Percentiles rank a stretch among this genome's conserved stretches.
Conservation (phyloP, 139 green algal genomes). For the Chlamydomonas sp. region DNA sequence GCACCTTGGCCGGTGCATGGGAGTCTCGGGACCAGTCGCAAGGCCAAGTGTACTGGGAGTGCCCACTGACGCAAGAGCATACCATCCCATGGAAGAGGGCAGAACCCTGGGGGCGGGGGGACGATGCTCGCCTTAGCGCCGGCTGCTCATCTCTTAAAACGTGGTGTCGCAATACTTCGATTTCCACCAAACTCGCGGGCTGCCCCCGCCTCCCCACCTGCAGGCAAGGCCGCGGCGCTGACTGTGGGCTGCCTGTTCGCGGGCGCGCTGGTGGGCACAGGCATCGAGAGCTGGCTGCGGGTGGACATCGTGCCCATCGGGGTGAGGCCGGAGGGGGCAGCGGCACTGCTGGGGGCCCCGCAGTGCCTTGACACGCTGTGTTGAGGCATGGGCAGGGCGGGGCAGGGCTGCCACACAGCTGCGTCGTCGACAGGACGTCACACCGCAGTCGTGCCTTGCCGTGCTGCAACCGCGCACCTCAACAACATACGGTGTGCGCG, state of each 20-base stretch:
- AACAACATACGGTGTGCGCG: too few relatives aligned
- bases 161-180: too few relatives aligned
- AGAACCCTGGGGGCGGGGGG: neutral
- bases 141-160: neutral
- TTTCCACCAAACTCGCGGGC: too few relatives aligned
- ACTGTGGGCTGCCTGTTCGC: slow-evolving; percentile 66
- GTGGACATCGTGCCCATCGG: slow-evolving; percentile 90
- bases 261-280: slow-evolving; percentile 75
- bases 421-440: too few relatives aligned
- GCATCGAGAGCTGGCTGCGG: slow-evolving; percentile 81
- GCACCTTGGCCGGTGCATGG: too few relatives aligned
- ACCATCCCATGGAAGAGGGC: neutral
- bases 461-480: too few relatives aligned
- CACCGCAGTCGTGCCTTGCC: too few relatives aligned
- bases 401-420: too few relatives aligned
- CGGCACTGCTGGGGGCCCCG: neutral
- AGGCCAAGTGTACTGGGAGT: too few relatives aligned
- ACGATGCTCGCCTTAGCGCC: neutral
- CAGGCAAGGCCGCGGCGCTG: slow-evolving; percentile 68
- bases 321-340: slow-evolving; percentile 43
- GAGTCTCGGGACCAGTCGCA: too few relatives aligned
- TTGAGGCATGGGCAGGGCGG: too few relatives aligned
- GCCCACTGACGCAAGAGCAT: neutral
- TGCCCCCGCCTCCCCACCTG: neutral
- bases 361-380: too few relatives aligned